Evolutionary conservation across 768 basidiomycete species (phyloP), one percentile per base, ranked within the genome.

Genomic region (Naematelia aurantialba): DNA sequence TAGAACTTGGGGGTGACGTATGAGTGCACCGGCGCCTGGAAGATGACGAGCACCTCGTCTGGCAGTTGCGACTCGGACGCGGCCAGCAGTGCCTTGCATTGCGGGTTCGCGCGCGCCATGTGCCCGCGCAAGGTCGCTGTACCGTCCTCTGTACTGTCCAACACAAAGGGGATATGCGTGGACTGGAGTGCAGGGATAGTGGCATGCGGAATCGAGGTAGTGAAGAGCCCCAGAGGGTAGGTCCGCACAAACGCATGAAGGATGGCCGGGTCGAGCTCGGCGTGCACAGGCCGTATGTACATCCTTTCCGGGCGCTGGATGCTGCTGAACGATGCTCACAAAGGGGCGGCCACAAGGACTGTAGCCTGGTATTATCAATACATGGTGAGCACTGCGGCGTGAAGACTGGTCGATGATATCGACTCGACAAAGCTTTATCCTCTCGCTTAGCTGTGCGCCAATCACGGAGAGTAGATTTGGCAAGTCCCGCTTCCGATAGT

Each of bases 201-300:
- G 14, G 75, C 49, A 39, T 73, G 67, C 0, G 67, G 57, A 52
- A 79, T 70, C 3, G 76, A 72, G 8, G 79, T 80, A 30, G 79
- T 79, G 57, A 81, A 60, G 17, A 79, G 62, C 0, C 79, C 79
- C 0, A 80, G 72, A 2, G 78, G 79, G 57, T 78, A 70, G 8
- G 63, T 48, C 17, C 72, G 72, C 51, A 80, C 74, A 61, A 80
- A 78, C 0, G 31, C 54, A 31, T 70, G 74, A 0, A 80, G 70
- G 1, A 68, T 69, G 2, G 73, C 62, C n/a, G 74, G 45, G 65
- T 77, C 66, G 53, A 68, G 69, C 52, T 79, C 79, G 22, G 77
- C 75, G 69, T 81, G 79, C 3, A 76, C 75, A 1, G 74, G 63
- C 2, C 78, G 78, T 26, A 81, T 70, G 63, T 81, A 79, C 79